Conservation (phyloP, 176 grass and related monocot genomes). For the Eleusine indica region DNA sequence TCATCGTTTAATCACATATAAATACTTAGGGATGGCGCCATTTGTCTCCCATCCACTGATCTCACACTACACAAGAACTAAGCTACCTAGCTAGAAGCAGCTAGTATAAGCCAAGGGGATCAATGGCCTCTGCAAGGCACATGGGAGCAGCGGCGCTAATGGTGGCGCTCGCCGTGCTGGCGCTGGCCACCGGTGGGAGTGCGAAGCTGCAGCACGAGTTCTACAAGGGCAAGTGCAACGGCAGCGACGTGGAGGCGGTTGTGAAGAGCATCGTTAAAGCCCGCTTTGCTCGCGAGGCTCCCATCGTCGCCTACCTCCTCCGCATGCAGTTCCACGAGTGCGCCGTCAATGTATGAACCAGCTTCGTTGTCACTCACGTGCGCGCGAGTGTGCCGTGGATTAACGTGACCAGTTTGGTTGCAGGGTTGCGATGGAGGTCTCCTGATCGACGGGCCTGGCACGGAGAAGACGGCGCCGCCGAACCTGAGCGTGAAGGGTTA, state of each 20-base stretch:
- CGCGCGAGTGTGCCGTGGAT: not conserved
- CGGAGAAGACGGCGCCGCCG: conserved; percentile 53
- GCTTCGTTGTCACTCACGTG: not conserved
- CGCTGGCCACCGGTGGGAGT: conserved; percentile 3
- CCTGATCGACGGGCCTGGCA: conserved; percentile 41
- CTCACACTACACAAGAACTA: not conserved
- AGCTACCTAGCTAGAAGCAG: not conserved
- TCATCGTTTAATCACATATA: not conserved
- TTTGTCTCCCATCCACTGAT: not conserved
- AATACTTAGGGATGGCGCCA: not conserved
- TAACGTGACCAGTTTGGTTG: not conserved
- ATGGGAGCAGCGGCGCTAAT: not conserved
- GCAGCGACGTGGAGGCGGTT: conserved; percentile 38
- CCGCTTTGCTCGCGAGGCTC: not conserved
- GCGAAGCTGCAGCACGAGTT: conserved; percentile 36
- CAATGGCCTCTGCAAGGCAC: not conserved
- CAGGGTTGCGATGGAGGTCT: conserved; percentile 59
- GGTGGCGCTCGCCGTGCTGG: conserved; percentile 5
- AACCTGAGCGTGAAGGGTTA: conserved; percentile 55
- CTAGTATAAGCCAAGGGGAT: not conserved
- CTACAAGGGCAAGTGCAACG: conserved; percentile 52
- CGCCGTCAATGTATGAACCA: conserved; percentile 34
- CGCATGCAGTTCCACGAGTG: conserved; percentile 69
- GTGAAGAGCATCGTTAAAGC: conserved; percentile 24
- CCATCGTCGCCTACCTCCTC: conserved; percentile 48